Percentiles rank a stretch among this genome's conserved stretches.
phyloP scores from a whole-genome alignment of 441 rosid species.

The Erodium chrysanthum region DNA sequence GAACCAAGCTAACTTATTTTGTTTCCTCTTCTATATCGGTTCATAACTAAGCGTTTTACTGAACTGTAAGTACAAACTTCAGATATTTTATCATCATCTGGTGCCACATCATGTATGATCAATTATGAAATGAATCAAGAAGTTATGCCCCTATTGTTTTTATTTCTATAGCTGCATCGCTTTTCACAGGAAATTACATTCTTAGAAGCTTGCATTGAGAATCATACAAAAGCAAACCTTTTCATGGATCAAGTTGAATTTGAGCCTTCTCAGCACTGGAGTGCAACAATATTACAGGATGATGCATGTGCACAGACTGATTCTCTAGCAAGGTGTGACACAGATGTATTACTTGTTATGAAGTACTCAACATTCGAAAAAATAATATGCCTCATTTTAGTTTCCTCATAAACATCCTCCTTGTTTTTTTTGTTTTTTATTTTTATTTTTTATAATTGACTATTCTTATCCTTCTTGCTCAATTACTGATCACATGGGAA shows the following conservation, averaged over 20 bases:
- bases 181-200: constrained; percentile 67
- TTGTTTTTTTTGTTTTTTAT: not conserved
- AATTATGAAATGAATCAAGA: not conserved
- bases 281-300: constrained; percentile 46
- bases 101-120: not conserved
- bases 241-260: constrained; percentile 98
- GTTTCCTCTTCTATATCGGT: not conserved
- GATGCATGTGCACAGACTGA: constrained; percentile 24
- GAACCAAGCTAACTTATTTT: not conserved
- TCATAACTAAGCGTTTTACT: not conserved
- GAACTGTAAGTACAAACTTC: not conserved
- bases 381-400: not conserved
- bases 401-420: not conserved
- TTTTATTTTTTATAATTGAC: constrained; percentile 3
- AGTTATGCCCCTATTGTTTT: not conserved
- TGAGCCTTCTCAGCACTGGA: constrained; percentile 86
- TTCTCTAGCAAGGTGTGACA: constrained; percentile 39
- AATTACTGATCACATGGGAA: constrained; percentile 9
- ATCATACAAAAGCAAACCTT: constrained; percentile 84
- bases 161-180: constrained; percentile 11
- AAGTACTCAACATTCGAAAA: not conserved
- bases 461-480: constrained; percentile 8
- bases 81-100: not conserved
- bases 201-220: constrained; percentile 91
- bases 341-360: not conserved